phyloP scores from a whole-genome alignment of 2,329 filamentous ascomycete species.

The Xylaria sp. region DNA sequence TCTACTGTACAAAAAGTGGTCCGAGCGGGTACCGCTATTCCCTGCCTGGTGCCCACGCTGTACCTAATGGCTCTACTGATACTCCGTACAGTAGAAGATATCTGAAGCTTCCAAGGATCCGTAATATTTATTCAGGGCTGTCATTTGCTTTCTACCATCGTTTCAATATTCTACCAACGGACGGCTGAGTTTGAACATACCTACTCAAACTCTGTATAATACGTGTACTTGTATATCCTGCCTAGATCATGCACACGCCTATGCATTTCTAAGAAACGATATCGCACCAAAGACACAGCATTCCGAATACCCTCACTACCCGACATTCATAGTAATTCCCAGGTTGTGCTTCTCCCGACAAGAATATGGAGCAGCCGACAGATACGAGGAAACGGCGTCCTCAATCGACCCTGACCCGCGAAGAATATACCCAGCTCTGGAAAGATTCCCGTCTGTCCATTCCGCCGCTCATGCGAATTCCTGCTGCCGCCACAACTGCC shows the following conservation, averaged over 20 bases:
- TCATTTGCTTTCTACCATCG: background rate
- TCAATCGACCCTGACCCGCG: slow-evolving; percentile 41
- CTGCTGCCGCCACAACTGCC: slow-evolving; percentile 70
- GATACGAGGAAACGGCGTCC: slow-evolving; percentile 26
- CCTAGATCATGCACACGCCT: background rate
- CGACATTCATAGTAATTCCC: background rate
- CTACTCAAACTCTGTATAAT: slow-evolving; percentile 2
- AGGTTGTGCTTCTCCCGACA: slow-evolving; percentile 16
- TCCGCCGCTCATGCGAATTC: slow-evolving; percentile 71
- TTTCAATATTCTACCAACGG: background rate
- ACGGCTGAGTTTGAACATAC: background rate
- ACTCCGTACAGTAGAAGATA: background rate
- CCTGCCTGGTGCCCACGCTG: background rate
- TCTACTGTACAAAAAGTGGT: background rate
- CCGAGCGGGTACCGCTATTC: background rate
- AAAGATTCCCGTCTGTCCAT: slow-evolving; percentile 67
- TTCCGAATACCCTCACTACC: background rate
- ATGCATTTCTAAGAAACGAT: background rate
- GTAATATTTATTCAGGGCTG: slow-evolving; percentile 9
- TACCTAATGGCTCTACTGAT: background rate
- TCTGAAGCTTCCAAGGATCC: slow-evolving; percentile 1
- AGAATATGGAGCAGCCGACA: slow-evolving; percentile 35
- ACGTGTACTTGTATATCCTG: background rate
- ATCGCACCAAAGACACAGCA: background rate
- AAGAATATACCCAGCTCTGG: slow-evolving; percentile 51